Evolutionary conservation across 495 filamentous ascomycete genomes (phyloP).

Genomic region (Aspergillus bertholletiae): DNA sequence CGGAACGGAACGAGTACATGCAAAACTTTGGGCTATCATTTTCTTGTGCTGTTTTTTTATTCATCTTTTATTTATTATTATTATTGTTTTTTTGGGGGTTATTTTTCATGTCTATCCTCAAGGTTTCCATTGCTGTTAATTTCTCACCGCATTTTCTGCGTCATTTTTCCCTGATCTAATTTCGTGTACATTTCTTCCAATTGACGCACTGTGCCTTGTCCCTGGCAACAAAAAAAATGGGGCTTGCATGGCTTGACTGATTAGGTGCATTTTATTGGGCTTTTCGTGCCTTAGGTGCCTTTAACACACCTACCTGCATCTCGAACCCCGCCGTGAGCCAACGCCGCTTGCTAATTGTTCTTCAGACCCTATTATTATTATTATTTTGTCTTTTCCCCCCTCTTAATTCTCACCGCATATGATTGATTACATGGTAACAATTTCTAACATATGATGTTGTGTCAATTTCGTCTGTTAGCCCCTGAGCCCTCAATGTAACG

Average conservation of each 20-base stretch:
- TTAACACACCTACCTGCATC: neutral
- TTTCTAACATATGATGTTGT: constrained; percentile 5
- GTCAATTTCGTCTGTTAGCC: neutral
- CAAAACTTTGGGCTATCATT: constrained; percentile 13
- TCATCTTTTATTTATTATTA: constrained; percentile 14
- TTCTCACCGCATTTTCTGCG: constrained; percentile 22
- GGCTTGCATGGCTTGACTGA: neutral
- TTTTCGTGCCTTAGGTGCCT: neutral
- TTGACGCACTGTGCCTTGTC: neutral
- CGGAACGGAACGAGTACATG: neutral
- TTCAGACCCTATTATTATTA: neutral
- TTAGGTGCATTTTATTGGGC: neutral
- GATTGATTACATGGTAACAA: neutral
- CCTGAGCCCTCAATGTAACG: neutral
- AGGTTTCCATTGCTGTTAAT: constrained; percentile 7
- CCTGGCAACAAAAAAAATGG: neutral
- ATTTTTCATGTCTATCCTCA: constrained; percentile 5
- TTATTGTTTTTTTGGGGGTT: constrained; percentile 7
- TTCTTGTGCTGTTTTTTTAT: constrained; percentile 13
- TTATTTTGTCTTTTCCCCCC: constrained; percentile 1
- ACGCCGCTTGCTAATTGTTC: neutral
- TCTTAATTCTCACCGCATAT: neutral
- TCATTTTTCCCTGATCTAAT: constrained; percentile 12
- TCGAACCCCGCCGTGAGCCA: neutral
- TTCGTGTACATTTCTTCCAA: neutral